A percentile compares a stretch with the other conserved stretches of the same genome.
phyloP scores from a whole-genome alignment of 352 stramenopile genomes.

The Phytophthora niederhauseri region DNA sequence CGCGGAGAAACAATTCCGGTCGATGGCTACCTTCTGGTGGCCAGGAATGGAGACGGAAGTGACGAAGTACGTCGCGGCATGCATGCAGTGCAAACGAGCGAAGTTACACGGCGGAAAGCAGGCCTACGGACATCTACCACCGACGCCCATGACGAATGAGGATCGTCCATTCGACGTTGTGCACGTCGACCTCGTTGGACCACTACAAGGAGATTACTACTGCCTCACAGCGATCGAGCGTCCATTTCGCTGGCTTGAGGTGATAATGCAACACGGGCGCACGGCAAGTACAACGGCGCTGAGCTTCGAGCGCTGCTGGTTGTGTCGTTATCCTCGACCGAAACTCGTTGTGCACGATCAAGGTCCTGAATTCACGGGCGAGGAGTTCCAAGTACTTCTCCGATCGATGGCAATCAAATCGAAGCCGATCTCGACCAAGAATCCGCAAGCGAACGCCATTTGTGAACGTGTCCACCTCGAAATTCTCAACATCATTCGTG shows the following conservation, averaged over 20 bases:
- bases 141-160: neutral
- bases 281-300: neutral
- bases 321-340: conserved; percentile 12
- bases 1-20: too few species aligned
- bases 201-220: conserved; percentile 1
- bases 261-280: neutral
- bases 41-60: conserved; percentile 11
- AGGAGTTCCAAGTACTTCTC: conserved; percentile 11
- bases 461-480: conserved; percentile 11
- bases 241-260: conserved; percentile 12
- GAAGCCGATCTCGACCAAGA: conserved; percentile 8
- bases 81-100: neutral
- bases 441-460: conserved; percentile 14
- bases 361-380: conserved; percentile 8
- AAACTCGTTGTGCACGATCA: conserved; percentile 6
- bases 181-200: neutral
- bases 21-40: conserved; percentile 19
- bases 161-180: conserved; percentile 8
- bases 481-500: neutral
- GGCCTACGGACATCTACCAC: conserved; percentile 3
- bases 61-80: neutral
- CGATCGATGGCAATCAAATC: neutral
- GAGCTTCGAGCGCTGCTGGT: neutral
- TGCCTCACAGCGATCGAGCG: conserved; percentile 1
- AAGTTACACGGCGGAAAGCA: conserved; percentile 9